Evolutionary conservation across 345 rosid species (phyloP), one percentile per base, ranked within the genome.

Genomic region (Boechera stricta): DNA sequence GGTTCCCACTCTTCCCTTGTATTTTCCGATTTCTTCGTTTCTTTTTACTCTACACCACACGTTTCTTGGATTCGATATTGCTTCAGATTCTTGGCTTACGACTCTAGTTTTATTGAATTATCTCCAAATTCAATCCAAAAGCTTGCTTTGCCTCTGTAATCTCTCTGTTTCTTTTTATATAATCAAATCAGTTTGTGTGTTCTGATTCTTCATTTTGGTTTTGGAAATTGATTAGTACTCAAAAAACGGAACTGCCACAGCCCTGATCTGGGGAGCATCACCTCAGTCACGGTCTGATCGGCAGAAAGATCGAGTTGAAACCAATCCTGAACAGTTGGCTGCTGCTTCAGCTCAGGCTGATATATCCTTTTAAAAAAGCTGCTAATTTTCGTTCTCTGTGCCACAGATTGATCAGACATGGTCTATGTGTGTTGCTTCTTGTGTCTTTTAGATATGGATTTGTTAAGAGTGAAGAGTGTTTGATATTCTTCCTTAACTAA

Each of bases 291-390:
- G 98, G 59, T 94, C 98, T 61, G 98, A 95, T 86, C 79, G 99
- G 65, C 91, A 88, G 76, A 95, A 92, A 80, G 98, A 95, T 77
- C 86, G 99, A 72, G 99, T 95, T 0, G 99, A 95, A 86, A 92
- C 98, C 62, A 95, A 89, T 76, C 99, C 99, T 26, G 99, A 95
- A 82, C 99, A 91, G 80, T 79, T 95, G 82, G 98, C 99, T 81
- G 99, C 99, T 81, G 99, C 99, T 56, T 90, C 99, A 28, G 98
- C 98, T 13, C 91, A 84, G 80, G 98, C 99, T 35, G 99, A 95
- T 80, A 95, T 95, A 95, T 95, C 99, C 99, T 92, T 89, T 2
- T 1, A 48, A 48, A 12, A 47, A 15, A n/a, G 7, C 15, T 47
- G 29, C 42, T 48, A 2, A 9, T 8, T 56, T 4, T 69, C 44